Conservation (phyloP, 768 basidiomycete species). For the Leucosporidium scottii region DNA sequence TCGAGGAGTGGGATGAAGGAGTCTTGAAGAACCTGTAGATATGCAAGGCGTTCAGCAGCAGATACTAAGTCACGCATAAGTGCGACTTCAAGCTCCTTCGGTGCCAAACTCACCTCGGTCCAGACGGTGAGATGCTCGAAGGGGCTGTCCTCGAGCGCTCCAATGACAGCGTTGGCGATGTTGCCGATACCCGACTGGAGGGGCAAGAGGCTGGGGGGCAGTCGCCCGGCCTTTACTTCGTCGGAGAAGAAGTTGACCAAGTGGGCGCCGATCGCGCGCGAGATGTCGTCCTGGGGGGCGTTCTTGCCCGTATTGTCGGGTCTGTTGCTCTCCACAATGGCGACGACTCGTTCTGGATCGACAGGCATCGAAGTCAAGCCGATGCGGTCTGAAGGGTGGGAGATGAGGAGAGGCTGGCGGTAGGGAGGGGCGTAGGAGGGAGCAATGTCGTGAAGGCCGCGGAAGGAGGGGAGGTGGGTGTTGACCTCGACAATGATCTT, state of each 20-base stretch:
- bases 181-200: slow-evolving; percentile 40
- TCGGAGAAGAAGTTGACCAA: slow-evolving; percentile 37
- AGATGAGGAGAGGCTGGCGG: slow-evolving; percentile 36
- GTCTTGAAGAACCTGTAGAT: slow-evolving; percentile 32
- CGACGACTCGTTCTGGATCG: slow-evolving; percentile 38
- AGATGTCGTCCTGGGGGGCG: slow-evolving; percentile 33
- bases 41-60: not conserved
- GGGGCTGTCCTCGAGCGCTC: slow-evolving; percentile 30
- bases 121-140: slow-evolving; percentile 38
- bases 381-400: slow-evolving; percentile 35
- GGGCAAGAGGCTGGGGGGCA: slow-evolving; percentile 37
- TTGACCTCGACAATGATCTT: slow-evolving; percentile 41
- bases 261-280: slow-evolving; percentile 34
- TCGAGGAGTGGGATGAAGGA: slow-evolving; percentile 43
- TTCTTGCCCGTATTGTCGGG: slow-evolving; percentile 38
- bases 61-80: too few relatives aligned
- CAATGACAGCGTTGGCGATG: slow-evolving; percentile 37
- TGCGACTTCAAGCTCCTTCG: not conserved
- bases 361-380: slow-evolving; percentile 34
- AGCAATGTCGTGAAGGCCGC: slow-evolving; percentile 39
- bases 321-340: slow-evolving; percentile 36
- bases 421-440: slow-evolving; percentile 36
- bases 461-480: slow-evolving; percentile 37
- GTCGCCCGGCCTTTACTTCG: slow-evolving; percentile 35
- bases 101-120: slow-evolving; percentile 34